These are phyloP conservation scores for Elsinoe perseae DNA, from an alignment of 2,329 filamentous ascomycete species.

Conservation along the genomic window DNA sequence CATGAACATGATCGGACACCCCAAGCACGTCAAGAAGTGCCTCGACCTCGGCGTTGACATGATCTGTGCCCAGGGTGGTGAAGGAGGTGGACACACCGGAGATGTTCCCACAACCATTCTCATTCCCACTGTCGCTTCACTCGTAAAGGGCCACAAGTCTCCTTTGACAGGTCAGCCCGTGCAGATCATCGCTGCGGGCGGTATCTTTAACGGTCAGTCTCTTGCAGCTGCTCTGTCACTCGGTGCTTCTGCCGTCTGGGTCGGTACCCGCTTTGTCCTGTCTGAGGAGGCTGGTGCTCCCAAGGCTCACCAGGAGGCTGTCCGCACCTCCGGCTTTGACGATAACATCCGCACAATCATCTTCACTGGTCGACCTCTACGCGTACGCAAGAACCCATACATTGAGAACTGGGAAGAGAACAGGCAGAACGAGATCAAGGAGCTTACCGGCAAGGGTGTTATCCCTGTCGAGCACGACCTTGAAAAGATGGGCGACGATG, in stretches of 20 bases:
- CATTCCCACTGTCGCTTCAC: conserved; percentile 82
- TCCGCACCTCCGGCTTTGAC: conserved; percentile 83
- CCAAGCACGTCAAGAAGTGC: conserved; percentile 97
- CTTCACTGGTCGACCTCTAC: conserved; percentile 92
- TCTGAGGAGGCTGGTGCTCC: conserved; percentile 91
- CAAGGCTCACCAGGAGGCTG: conserved; percentile 89
- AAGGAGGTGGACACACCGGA: conserved; percentile 85
- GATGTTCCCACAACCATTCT: conserved; percentile 86
- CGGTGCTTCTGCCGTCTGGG: conserved; percentile 87
- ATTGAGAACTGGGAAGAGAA: conserved; percentile 96
- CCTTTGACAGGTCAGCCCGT: conserved; percentile 81
- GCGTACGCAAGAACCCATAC: conserved; percentile 88
- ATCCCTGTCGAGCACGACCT: conserved; percentile 93
- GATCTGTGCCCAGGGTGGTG: conserved; percentile 96
- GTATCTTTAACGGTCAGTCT: conserved; percentile 86
- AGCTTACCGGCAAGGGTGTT: conserved; percentile 78
- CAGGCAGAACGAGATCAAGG: conserved; percentile 81
- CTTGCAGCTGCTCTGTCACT: conserved; percentile 87
- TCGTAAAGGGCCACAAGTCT: conserved; percentile 72
- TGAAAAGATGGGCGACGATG: conserved; percentile 62
- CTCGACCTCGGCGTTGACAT: conserved; percentile 87
- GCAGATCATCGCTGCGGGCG: conserved; percentile 86
- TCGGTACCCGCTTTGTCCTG: conserved; percentile 92
- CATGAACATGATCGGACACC: conserved; percentile 99
- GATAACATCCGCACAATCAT: conserved; percentile 97